Conservation (phyloP, 116 monocot species). For the Zostera marina region DNA sequence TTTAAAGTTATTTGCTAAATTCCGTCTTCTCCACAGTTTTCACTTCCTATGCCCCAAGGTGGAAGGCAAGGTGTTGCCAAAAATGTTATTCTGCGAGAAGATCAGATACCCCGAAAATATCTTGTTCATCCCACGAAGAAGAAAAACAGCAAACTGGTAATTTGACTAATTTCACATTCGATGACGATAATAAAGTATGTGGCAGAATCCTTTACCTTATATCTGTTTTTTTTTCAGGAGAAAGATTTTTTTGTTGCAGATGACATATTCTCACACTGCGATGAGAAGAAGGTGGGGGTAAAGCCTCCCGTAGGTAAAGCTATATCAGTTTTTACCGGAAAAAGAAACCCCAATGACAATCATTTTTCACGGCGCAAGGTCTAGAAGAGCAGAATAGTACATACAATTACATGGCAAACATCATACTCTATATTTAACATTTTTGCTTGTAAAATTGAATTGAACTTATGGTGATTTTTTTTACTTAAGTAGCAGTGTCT, state of each 20-base stretch:
- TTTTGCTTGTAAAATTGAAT: too few species aligned
- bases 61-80: constrained; percentile 92
- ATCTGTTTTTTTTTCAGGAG: constrained; percentile 10
- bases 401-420: too few species aligned
- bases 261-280: constrained; percentile 42
- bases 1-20: too few species aligned
- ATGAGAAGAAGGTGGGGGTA: constrained; percentile 53
- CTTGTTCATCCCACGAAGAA: constrained; percentile 71
- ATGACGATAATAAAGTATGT: too few species aligned
- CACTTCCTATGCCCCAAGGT: constrained; percentile 90
- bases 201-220: too few species aligned
- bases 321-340: constrained; percentile 64
- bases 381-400: too few species aligned
- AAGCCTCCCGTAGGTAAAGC: constrained; percentile 89
- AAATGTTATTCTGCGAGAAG: constrained; percentile 83
- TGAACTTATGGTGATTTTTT: too few species aligned
- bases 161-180: neutral
- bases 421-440: too few species aligned
- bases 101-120: constrained; percentile 78
- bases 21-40: constrained; percentile 62
- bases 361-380: too few species aligned
- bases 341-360: constrained; percentile 91
- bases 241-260: constrained; percentile 60
- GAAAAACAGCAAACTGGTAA: constrained; percentile 50
- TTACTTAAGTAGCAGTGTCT: too few species aligned